Evolutionary conservation across 2,329 filamentous ascomycete genomes (phyloP), one percentile per base, ranked within the genome.

Genomic region (Scleromitrula shiraiana): DNA sequence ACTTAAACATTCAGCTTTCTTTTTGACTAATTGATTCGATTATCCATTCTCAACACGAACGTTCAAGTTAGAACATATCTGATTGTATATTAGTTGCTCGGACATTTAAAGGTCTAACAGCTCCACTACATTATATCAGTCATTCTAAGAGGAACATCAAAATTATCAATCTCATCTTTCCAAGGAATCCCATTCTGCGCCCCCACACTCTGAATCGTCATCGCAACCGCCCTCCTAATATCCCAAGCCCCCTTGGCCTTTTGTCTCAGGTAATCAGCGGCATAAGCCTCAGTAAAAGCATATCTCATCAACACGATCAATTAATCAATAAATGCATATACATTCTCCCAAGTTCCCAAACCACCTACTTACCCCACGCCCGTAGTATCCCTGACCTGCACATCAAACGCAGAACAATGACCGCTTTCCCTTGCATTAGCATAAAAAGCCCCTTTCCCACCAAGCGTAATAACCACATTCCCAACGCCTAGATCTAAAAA

Each of bases 361-460:
- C n/a, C n/a, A n/a, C n/a, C n/a, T n/a, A 45, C 29, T n/a, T n/a
- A 45, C 29, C 41, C 41, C 12, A 30, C 29, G 14, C 41, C 41
- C 17, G 41, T 36, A 14, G 41, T 37, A 19, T 36, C 41, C 19
- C 10, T 37, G 27, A 36, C 41, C 32, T 36, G 20, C 15, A 36
- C 29, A 22, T 43, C n/a, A 24, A 23, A 15, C 14, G 5, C 29
- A n/a, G 14, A 8, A 19, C n/a, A 15, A 22, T 9, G 15, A 20
- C 14, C 41, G 15, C 14, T 9, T 17, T 2, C 32, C 15, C 8
- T 20, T 20, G 20, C 19, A 9, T 24, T 45, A 9, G 29, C 41
- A 24, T 45, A 45, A 36, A 35, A 45, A 5, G 15, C 41, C 6
- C 41, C 41, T 22, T 36, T 45, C 10, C 15, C 29, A 17, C 29